Evolutionary conservation across 169 alveolate species (phyloP).

Genomic region (Babesia gibsoni): DNA sequence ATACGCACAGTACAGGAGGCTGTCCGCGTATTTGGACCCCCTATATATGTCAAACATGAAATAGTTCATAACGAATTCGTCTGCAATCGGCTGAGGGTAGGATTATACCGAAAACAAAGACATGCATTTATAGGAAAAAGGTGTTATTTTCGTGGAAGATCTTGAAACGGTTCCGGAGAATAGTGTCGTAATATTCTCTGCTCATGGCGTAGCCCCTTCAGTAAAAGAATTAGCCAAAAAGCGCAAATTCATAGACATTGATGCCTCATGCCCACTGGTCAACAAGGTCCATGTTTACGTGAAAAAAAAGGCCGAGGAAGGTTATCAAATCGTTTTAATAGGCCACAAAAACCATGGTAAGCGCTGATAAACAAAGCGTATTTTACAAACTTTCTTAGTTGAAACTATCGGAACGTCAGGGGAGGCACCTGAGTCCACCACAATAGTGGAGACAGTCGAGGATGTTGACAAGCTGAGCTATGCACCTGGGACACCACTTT

Average conservation of each 20-base stretch:
- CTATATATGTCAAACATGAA: constrained; percentile 79
- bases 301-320: constrained; percentile 76
- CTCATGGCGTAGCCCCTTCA: constrained; percentile 82
- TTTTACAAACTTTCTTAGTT: constrained; percentile 35
- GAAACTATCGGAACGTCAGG: constrained; percentile 78
- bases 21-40: constrained; percentile 73
- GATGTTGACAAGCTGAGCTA: constrained; percentile 69
- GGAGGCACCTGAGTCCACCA: constrained; percentile 79
- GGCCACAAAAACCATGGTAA: constrained; percentile 79
- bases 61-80: constrained; percentile 83
- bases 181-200: constrained; percentile 72
- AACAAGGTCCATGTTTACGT: constrained; percentile 84
- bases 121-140: constrained; percentile 57
- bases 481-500: constrained; percentile 57
- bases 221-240: constrained; percentile 68
- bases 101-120: background rate
- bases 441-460: constrained; percentile 72
- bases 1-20: constrained; percentile 80
- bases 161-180: constrained; percentile 73
- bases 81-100: constrained; percentile 71
- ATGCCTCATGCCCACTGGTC: constrained; percentile 85
- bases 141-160: constrained; percentile 80
- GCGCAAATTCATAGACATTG: constrained; percentile 71
- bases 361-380: background rate
- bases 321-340: constrained; percentile 76